phyloP scores from a whole-genome alignment of 345 rosid genomes.

The Eucalyptus marginata region DNA sequence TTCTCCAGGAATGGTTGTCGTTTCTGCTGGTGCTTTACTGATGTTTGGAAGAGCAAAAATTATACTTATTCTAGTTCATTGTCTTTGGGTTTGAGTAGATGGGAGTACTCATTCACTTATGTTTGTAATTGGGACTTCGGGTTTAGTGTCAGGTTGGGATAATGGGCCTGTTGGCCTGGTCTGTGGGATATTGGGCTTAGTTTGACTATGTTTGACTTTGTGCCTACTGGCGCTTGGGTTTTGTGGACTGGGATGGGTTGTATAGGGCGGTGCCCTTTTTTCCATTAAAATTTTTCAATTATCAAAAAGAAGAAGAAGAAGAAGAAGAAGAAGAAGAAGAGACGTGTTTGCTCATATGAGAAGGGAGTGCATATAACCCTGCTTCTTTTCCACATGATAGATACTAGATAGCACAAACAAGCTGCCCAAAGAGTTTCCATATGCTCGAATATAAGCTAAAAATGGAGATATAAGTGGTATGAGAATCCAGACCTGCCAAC shows the following conservation, averaged over 20 bases:
- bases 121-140: not conserved
- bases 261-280: not conserved
- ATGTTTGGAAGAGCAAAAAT: not conserved
- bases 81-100: not conserved
- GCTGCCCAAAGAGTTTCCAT: not conserved
- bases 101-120: not conserved
- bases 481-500: slow-evolving; percentile 52
- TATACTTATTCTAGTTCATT: not conserved
- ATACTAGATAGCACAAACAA: not conserved
- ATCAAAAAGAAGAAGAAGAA: not conserved
- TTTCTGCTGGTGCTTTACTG: not conserved
- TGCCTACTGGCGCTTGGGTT: not conserved
- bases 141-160: not conserved
- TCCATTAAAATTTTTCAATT: not conserved
- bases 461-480: not conserved
- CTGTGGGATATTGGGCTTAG: not conserved
- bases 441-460: not conserved
- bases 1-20: not conserved
- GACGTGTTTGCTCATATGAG: not conserved
- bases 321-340: not conserved
- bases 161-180: not conserved
- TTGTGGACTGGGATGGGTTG: not conserved
- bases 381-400: not conserved
- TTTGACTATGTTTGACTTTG: not conserved
- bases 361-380: not conserved